These are phyloP conservation scores for Alisma plantagoaquatica DNA, from an alignment of 106 monocot species.

Conservation along the genomic window DNA sequence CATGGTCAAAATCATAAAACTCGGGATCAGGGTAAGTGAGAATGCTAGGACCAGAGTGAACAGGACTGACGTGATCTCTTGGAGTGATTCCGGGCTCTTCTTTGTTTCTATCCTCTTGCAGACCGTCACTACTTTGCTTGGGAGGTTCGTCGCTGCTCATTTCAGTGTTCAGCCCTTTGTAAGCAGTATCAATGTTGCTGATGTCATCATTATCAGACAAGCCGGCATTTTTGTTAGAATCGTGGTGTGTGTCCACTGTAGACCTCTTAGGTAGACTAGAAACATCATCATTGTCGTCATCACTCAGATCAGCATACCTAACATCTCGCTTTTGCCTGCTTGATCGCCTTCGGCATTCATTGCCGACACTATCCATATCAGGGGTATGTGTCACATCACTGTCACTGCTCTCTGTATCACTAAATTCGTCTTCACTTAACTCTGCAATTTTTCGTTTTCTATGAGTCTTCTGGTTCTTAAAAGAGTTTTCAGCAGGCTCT, in stretches of 20 bases:
- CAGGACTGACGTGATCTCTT: constrained; percentile 19
- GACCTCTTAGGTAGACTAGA: too few relatives aligned
- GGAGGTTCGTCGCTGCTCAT: background rate
- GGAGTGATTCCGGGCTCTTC: constrained; percentile 22
- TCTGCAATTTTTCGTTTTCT: constrained; percentile 4
- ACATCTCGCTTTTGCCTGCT: too few relatives aligned
- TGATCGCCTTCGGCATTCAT: too few relatives aligned
- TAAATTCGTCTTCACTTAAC: constrained; percentile 9
- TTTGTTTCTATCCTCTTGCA: constrained; percentile 18
- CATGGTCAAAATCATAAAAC: constrained; percentile 54
- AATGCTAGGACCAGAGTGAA: background rate
- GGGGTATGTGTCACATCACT: too few relatives aligned
- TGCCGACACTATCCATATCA: too few relatives aligned
- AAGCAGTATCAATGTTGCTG: too few relatives aligned
- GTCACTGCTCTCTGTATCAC: background rate
- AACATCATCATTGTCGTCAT: too few relatives aligned
- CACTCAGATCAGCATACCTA: too few relatives aligned
- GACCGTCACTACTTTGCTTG: background rate
- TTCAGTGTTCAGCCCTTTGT: background rate
- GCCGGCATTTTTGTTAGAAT: too few relatives aligned
- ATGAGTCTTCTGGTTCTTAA: background rate
- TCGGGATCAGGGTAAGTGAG: constrained; percentile 51
- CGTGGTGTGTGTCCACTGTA: too few relatives aligned
- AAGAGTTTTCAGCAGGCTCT: background rate
- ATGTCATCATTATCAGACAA: too few relatives aligned